Evolutionary conservation across 768 basidiomycete species (phyloP).

Genomic region (Boletus rubropictus): DNA sequence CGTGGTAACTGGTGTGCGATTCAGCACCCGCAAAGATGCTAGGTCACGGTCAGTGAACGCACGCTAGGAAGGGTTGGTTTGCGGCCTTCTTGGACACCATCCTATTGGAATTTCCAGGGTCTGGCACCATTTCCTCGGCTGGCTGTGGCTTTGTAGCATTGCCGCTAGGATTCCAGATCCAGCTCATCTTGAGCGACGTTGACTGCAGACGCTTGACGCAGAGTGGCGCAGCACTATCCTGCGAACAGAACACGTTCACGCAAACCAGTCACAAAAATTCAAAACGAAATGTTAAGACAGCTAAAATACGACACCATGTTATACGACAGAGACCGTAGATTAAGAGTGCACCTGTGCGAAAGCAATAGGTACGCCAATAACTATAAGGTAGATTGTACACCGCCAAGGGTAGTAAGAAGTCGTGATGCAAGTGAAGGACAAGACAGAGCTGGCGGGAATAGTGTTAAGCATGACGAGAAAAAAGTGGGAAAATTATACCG

Average conservation of each 20-base stretch:
- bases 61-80: constrained; percentile 82
- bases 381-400: constrained; percentile 34
- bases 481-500: constrained; percentile 23
- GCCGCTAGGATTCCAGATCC: constrained; percentile 48
- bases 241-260: too few relatives aligned
- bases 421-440: constrained; percentile 28
- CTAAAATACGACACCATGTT: constrained; percentile 14
- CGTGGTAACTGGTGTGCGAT: constrained; percentile 46
- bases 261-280: not conserved
- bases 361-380: constrained; percentile 32
- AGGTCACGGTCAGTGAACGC: constrained; percentile 28
- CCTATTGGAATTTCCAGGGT: constrained; percentile 59
- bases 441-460: constrained; percentile 15
- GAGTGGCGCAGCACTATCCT: too few relatives aligned
- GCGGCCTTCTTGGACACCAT: constrained; percentile 78
- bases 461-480: constrained; percentile 24
- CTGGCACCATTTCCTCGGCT: constrained; percentile 48
- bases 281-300: not conserved
- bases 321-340: constrained; percentile 19
- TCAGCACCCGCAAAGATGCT: constrained; percentile 1
- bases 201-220: not conserved
- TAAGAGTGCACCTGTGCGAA: constrained; percentile 28
- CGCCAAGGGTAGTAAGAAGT: constrained; percentile 18
- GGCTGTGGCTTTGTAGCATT: constrained; percentile 35
- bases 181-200: constrained; percentile 46